Evolutionary conservation across 2,329 filamentous ascomycete genomes (phyloP).

Genomic region (Colletotrichum lupini): DNA sequence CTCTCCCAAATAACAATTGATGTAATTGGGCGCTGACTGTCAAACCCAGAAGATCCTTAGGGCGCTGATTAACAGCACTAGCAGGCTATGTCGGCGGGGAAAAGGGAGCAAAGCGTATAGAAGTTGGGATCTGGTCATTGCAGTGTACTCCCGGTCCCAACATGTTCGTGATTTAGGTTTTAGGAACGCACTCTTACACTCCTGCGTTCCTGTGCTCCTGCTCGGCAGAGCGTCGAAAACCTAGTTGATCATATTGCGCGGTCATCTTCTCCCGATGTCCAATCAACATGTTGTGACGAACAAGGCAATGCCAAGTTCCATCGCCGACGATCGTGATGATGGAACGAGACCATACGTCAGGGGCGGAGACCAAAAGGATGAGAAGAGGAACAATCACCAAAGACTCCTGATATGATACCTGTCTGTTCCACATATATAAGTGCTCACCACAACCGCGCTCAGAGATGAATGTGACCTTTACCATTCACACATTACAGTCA

Average conservation of each 20-base stretch:
- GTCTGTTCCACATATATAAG: background rate
- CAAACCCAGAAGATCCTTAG: background rate
- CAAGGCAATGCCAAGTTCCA: background rate
- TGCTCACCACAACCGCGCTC: background rate
- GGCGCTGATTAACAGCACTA: background rate
- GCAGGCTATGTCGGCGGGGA: background rate
- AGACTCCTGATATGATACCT: background rate
- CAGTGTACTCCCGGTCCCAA: background rate
- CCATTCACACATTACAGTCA: background rate
- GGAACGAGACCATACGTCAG: background rate
- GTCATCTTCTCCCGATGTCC: background rate
- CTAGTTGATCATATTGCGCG: conserved; percentile 7
- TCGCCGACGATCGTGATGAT: background rate
- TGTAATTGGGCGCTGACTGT: conserved; percentile 3
- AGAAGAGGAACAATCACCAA: background rate
- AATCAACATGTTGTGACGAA: background rate
- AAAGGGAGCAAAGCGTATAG: background rate
- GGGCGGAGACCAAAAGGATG: background rate
- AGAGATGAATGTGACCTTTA: background rate
- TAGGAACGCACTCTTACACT: background rate
- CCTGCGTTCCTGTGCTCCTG: conserved; percentile 7
- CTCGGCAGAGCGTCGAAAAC: conserved; percentile 7
- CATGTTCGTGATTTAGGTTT: conserved; percentile 5
- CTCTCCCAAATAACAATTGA: background rate
- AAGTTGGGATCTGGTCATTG: background rate